Evolutionary conservation across 2,329 filamentous ascomycete species (phyloP).

Genomic region (Akanthomyces dipterigenus): DNA sequence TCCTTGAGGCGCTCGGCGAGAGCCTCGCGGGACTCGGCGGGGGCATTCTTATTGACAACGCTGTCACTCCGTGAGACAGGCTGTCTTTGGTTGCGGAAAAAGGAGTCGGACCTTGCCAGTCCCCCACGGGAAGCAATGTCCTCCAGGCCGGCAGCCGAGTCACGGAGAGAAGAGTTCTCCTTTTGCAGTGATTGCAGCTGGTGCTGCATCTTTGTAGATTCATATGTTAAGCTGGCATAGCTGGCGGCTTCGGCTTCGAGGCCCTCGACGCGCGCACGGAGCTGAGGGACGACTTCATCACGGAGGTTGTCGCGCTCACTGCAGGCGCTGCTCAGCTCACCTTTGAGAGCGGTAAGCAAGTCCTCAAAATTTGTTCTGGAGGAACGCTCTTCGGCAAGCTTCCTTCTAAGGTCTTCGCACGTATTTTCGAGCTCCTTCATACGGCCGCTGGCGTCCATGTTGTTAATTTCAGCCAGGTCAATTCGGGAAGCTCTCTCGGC

Average conservation of each 20-base stretch:
- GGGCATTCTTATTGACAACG: slow-evolving; percentile 32
- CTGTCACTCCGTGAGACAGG: slow-evolving; percentile 54
- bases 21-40: slow-evolving; percentile 56
- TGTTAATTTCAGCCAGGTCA: slow-evolving; percentile 48
- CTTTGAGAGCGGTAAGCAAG: slow-evolving; percentile 73
- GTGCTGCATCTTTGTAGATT: slow-evolving; percentile 79
- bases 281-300: slow-evolving; percentile 77
- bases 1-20: slow-evolving; percentile 80
- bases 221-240: slow-evolving; percentile 67
- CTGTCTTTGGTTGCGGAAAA: slow-evolving; percentile 37
- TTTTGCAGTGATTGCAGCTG: slow-evolving; percentile 66
- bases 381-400: slow-evolving; percentile 75
- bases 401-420: slow-evolving; percentile 76
- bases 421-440: slow-evolving; percentile 72
- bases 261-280: slow-evolving; percentile 69
- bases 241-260: slow-evolving; percentile 69
- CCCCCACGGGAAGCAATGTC: slow-evolving; percentile 32
- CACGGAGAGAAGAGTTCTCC: slow-evolving; percentile 56
- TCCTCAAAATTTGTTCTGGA: slow-evolving; percentile 93
- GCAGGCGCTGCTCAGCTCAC: slow-evolving; percentile 72
- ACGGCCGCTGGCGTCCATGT: slow-evolving; percentile 49
- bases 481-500: slow-evolving; percentile 68
- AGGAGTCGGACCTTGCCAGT: slow-evolving; percentile 59
- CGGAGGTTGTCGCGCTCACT: slow-evolving; percentile 89
- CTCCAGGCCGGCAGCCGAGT: slow-evolving; percentile 23